Percentiles rank a stretch among this genome's conserved stretches.
Conservation (phyloP, 306 rosid species). For the Castanea sativa region DNA sequence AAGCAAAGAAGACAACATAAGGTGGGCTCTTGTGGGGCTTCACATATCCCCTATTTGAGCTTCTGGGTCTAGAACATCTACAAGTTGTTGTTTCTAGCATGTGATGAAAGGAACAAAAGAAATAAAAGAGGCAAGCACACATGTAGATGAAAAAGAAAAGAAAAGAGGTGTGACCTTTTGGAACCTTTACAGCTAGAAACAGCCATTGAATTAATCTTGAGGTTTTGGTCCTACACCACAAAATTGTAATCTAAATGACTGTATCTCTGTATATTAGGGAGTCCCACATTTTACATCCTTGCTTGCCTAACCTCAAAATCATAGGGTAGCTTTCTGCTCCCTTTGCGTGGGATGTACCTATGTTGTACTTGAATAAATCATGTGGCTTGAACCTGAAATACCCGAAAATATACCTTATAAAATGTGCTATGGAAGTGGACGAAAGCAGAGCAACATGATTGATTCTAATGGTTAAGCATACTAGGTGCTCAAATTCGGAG, state of each 20-base stretch:
- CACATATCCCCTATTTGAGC: background rate
- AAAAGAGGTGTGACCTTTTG: conserved; percentile 11
- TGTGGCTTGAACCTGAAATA: background rate
- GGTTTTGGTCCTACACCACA: conserved; percentile 13
- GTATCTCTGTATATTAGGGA: background rate
- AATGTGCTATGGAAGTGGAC: background rate
- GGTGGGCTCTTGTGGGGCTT: background rate
- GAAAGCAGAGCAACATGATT: background rate
- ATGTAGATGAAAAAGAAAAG: conserved; percentile 15
- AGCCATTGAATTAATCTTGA: background rate
- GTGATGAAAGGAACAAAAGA: conserved; percentile 18
- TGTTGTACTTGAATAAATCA: background rate
- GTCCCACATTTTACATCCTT: background rate
- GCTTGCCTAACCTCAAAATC: background rate
- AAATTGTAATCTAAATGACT: background rate
- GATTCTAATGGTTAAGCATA: background rate
- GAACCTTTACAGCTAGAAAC: conserved; percentile 31
- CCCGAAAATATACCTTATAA: background rate
- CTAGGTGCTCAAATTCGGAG: background rate
- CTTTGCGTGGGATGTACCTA: conserved; percentile 13
- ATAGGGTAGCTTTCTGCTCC: background rate
- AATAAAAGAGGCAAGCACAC: conserved; percentile 3
- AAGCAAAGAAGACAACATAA: background rate
- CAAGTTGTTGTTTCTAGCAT: background rate
- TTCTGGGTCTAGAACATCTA: conserved; percentile 6